Evolutionary conservation across 768 basidiomycete species (phyloP).

Genomic region (Panellus pusillus): DNA sequence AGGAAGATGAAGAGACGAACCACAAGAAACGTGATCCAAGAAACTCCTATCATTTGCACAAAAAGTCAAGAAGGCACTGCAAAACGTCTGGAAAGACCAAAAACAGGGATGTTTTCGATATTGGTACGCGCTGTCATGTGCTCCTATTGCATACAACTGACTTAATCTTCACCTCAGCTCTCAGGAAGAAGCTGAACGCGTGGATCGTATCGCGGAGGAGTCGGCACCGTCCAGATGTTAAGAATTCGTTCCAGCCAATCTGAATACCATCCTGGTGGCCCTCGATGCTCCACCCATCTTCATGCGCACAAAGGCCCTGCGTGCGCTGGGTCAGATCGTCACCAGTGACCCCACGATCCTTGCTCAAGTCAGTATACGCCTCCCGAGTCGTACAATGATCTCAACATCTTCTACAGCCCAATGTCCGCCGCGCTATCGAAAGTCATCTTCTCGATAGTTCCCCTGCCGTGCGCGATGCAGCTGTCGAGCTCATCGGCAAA

Average conservation of each 20-base stretch:
- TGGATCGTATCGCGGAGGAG: slow-evolving; percentile 72
- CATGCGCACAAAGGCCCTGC: slow-evolving; percentile 91
- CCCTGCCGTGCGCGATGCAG: slow-evolving; percentile 93
- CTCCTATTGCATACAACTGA: background rate
- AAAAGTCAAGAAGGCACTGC: slow-evolving; percentile 62
- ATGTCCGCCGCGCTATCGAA: slow-evolving; percentile 85
- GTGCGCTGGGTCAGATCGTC: slow-evolving; percentile 86
- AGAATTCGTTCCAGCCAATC: slow-evolving; percentile 82
- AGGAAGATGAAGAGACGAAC: slow-evolving; percentile 34
- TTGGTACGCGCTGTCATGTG: slow-evolving; percentile 46
- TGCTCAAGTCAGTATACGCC: slow-evolving; percentile 46
- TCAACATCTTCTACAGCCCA: slow-evolving; percentile 44
- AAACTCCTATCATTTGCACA: slow-evolving; percentile 51
- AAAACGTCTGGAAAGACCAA: slow-evolving; percentile 72
- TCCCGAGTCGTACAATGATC: background rate
- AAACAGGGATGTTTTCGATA: slow-evolving; percentile 77
- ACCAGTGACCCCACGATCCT: slow-evolving; percentile 86
- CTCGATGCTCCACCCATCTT: slow-evolving; percentile 87
- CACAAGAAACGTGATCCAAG: slow-evolving; percentile 37
- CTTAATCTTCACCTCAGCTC: slow-evolving; percentile 42
- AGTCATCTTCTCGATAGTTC: slow-evolving; percentile 89
- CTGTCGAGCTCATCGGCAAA: slow-evolving; percentile 96
- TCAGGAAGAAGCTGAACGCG: slow-evolving; percentile 66
- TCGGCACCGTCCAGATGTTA: slow-evolving; percentile 75
- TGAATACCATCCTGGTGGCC: slow-evolving; percentile 74